Evolutionary conservation across 352 stramenopile genomes (phyloP), one percentile per base, ranked within the genome.

Genomic region (Phytophthora europaea): DNA sequence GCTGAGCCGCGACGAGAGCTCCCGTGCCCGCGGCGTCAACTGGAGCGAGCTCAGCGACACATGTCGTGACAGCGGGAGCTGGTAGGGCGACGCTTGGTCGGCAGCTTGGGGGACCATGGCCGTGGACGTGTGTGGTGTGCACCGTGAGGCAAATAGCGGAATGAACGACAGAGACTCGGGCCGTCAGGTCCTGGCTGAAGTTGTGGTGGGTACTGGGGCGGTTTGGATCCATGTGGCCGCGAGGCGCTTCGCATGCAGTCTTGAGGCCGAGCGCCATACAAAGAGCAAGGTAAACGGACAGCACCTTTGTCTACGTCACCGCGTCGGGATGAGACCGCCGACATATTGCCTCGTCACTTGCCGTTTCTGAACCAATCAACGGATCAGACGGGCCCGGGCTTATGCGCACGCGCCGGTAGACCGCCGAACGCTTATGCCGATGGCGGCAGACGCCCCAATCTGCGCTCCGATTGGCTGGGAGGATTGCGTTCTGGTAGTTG

Each of bases 331-430:
- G 64, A 64, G 70, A 69, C 65, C 69, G 28, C 64, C 70, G 34
- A 64, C 33, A 66, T 58, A 61, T 13, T 71, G 66, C 66, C 65
- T 74, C 61, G 71, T 75, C 71, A 67, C 66, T 67, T 75, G 71
- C 61, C 10, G 20, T 55, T 53, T 65, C 54, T 74, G 59, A 74
- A 43, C 61, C 65, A 78, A 75, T 75, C 61, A 65, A 57, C 33
- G 33, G 9, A 18, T n/a, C 64, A 72, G 56, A 66, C 61, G 51
- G 60, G 50, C 16, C 22, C 12, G 8, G 6, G 68, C 3, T 78
- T 70, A 78, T 78, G 71, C 71, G 70, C 47, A 47, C 4, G 6
- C 18, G 16, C 0, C 15, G 43, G 43, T 22, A 50, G 18, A 50
- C 8, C 38, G 20, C 50, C 13, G 4, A 9, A 5, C 5, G 65